Evolutionary conservation across 441 rosid genomes (phyloP).

Genomic region (Pelargonium citronellum): DNA sequence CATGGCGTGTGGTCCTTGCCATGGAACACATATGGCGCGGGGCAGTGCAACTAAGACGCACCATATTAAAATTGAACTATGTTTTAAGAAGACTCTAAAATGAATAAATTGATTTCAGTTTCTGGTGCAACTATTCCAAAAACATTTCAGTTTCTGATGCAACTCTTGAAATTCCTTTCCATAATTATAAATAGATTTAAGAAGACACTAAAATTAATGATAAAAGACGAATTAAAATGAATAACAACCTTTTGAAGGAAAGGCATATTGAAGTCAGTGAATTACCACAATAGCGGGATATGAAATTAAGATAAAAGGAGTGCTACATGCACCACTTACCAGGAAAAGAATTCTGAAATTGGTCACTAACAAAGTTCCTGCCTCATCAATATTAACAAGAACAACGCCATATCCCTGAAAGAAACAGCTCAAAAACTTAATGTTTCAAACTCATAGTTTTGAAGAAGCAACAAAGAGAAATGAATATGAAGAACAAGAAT

Average conservation of each 20-base stretch:
- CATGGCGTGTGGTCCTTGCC: too few species aligned
- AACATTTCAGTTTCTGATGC: neutral
- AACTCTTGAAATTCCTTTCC: neutral
- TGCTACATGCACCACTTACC: conserved; percentile 44
- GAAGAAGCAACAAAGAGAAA: neutral
- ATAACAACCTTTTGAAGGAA: neutral
- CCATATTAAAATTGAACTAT: too few species aligned
- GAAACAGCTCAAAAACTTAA: conserved; percentile 15
- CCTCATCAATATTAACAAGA: conserved; percentile 73
- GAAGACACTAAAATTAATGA: neutral
- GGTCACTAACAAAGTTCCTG: conserved; percentile 78
- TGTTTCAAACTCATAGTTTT: neutral
- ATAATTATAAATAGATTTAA: neutral
- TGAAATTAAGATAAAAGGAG: neutral
- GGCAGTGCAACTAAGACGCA: too few species aligned
- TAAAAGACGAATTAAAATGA: neutral
- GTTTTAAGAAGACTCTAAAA: too few species aligned
- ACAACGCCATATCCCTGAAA: conserved; percentile 76
- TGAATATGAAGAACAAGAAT: neutral
- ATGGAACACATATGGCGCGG: too few species aligned
- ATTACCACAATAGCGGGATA: neutral
- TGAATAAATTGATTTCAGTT: neutral
- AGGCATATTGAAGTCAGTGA: neutral
- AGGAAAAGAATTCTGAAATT: conserved; percentile 85
- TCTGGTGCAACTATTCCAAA: neutral